These are phyloP conservation scores for Cryoendolithus antarcticus DNA, from an alignment of 2,329 filamentous ascomycete genomes.

Conservation along the genomic window DNA sequence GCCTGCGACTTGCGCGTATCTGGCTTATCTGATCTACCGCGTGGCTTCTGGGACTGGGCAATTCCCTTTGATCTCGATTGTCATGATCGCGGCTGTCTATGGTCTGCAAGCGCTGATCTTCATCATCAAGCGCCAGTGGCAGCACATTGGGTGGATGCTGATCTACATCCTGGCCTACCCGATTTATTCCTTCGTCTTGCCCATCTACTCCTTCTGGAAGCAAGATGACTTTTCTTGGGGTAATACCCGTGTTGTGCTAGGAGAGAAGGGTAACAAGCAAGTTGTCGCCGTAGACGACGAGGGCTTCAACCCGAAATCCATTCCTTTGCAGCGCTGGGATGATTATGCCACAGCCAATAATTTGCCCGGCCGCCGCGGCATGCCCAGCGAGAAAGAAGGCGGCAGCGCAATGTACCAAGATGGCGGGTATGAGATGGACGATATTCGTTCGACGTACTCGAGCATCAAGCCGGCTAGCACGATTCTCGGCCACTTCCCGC, in stretches of 20 bases:
- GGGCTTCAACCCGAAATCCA: conserved; percentile 78
- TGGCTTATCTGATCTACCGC: conserved; percentile 75
- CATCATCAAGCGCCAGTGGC: conserved; percentile 93
- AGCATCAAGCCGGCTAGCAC: conserved; percentile 78
- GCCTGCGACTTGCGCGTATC: conserved; percentile 75
- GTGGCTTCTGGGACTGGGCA: conserved; percentile 57
- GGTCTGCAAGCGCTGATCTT: conserved; percentile 94
- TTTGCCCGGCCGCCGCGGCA: conserved; percentile 78
- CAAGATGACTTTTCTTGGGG: conserved; percentile 99
- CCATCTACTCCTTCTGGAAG: conserved; percentile 98
- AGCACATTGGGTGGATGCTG: conserved; percentile 98
- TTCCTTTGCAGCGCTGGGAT: conserved; percentile 93
- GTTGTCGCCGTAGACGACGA: conserved; percentile 76
- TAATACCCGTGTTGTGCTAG: conserved; percentile 94
- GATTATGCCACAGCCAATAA: conserved; percentile 82
- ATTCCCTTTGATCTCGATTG: conserved; percentile 76
- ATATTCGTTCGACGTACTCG: conserved; percentile 93
- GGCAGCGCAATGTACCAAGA: conserved; percentile 11
- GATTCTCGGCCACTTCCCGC: conserved; percentile 69
- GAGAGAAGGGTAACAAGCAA: conserved; percentile 82
- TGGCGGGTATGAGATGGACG: conserved; percentile 86
- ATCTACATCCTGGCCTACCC: conserved; percentile 96
- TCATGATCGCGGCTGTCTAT: conserved; percentile 83
- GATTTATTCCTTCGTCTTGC: conserved; percentile 81
- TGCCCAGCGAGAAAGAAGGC: conserved; percentile 47